These are phyloP conservation scores for Candida golubevii DNA, from an alignment of 805 yeast genomes.

Conservation along the genomic window DNA sequence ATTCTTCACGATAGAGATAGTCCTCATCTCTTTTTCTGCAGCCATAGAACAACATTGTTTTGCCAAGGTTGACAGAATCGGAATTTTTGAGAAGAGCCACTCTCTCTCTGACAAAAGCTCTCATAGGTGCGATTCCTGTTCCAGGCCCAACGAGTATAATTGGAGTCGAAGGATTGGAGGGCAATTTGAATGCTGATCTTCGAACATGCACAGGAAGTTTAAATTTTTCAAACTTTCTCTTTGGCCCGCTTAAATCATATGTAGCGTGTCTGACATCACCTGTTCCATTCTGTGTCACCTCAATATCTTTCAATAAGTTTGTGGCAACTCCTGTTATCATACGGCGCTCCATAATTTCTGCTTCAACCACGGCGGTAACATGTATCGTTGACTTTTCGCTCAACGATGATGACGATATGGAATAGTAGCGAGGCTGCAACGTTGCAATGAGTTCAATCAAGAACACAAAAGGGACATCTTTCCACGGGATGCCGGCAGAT, in stretches of 20 bases:
- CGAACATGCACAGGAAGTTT: slow-evolving; percentile 89
- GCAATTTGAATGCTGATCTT: slow-evolving; percentile 91
- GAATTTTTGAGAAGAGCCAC: slow-evolving; percentile 43
- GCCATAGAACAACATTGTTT: slow-evolving; percentile 77
- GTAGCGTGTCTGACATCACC: slow-evolving; percentile 42
- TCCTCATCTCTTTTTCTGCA: slow-evolving; percentile 79
- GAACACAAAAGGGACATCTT: slow-evolving; percentile 74
- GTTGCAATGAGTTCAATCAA: slow-evolving; percentile 76
- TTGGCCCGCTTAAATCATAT: slow-evolving; percentile 84
- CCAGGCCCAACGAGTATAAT: slow-evolving; percentile 96
- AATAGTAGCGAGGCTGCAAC: slow-evolving; percentile 91
- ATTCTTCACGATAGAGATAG: slow-evolving; percentile 82
- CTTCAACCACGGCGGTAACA: slow-evolving; percentile 91
- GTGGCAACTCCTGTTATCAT: slow-evolving; percentile 85
- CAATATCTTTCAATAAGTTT: slow-evolving; percentile 73
- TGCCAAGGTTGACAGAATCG: slow-evolving; percentile 48
- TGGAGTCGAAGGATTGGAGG: slow-evolving; percentile 78
- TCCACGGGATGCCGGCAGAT: slow-evolving; percentile 69
- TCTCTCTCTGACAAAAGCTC: slow-evolving; percentile 91
- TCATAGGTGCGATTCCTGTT: slow-evolving; percentile 97
- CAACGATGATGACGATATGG: slow-evolving; percentile 86
- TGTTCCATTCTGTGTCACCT: slow-evolving; percentile 48
- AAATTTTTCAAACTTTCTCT: slow-evolving; percentile 46
- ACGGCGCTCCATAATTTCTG: slow-evolving; percentile 32
- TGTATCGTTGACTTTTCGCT: slow-evolving; percentile 72